A percentile compares a stretch with the other conserved stretches of the same genome.
These are phyloP conservation scores for Fusarium pseudoanthophilum DNA, from an alignment of 2,329 filamentous ascomycete genomes.

Conservation along the genomic window DNA sequence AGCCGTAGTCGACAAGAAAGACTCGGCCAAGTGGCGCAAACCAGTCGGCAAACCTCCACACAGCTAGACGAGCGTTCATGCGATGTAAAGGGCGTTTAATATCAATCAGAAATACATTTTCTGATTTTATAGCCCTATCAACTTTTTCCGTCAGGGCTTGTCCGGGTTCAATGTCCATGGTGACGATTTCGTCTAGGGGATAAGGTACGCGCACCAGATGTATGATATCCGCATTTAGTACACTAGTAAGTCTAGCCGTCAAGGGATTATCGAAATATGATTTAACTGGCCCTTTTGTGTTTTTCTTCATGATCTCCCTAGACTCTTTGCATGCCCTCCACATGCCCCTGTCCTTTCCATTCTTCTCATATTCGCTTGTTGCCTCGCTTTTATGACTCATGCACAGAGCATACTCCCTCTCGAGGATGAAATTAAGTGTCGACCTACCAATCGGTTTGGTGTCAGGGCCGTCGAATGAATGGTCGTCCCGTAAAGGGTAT, in stretches of 20 bases:
- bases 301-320: not conserved
- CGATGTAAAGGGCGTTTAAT: not conserved
- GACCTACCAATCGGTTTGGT: rapidly evolving
- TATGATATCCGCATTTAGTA: not conserved
- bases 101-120: not conserved
- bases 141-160: rapidly evolving
- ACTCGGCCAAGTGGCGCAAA: not conserved
- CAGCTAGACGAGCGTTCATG: not conserved
- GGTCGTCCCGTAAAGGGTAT: not conserved
- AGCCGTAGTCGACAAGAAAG: not conserved
- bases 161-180: not conserved
- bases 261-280: not conserved
- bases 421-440: not conserved
- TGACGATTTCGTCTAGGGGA: not conserved
- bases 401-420: not conserved
- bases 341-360: not conserved
- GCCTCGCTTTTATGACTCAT: too few species aligned
- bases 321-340: not conserved
- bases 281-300: not conserved
- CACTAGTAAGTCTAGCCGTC: not conserved
- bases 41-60: not conserved
- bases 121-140: not conserved
- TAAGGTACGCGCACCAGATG: not conserved
- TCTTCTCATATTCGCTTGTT: too few species aligned
- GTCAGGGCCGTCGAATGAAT: not conserved